phyloP scores from a whole-genome alignment of 129 eudicot species.

The Rutidosis leptorrhynchoides region DNA sequence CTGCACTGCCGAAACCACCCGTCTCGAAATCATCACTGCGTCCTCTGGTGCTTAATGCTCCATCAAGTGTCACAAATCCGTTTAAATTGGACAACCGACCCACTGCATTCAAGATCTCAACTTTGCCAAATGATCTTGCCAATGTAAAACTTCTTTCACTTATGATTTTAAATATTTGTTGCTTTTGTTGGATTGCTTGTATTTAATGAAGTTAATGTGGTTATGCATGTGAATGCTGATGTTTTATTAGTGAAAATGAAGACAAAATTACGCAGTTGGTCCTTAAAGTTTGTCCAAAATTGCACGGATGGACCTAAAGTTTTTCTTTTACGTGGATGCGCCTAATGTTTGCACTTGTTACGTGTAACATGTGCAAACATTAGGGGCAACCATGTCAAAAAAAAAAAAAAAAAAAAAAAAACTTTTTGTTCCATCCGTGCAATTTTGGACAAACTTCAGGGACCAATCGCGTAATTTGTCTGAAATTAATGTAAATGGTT shows the following conservation, averaged over 20 bases:
- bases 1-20: slow-evolving; percentile 37
- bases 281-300: too few species aligned
- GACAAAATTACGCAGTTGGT: too few species aligned
- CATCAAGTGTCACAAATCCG: slow-evolving; percentile 48
- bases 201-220: not conserved
- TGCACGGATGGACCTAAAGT: too few species aligned
- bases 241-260: too few species aligned
- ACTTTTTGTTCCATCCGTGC: too few species aligned
- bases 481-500: not conserved
- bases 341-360: too few species aligned
- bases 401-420: too few species aligned
- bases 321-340: too few species aligned
- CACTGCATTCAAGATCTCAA: slow-evolving; percentile 63
- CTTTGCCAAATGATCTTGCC: slow-evolving; percentile 71
- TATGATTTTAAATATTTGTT: not conserved
- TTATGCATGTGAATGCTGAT: slow-evolving; percentile 3
- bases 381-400: too few species aligned
- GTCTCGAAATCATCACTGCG: slow-evolving; percentile 47
- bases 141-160: slow-evolving; percentile 44
- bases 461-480: not conserved
- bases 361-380: too few species aligned
- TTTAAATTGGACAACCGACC: slow-evolving; percentile 94
- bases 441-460: not conserved
- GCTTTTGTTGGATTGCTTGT: slow-evolving; percentile 4
- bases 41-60: slow-evolving; percentile 45